Percentiles rank a stretch among this genome's conserved stretches.
phyloP scores from a whole-genome alignment of 257 asterid species.

The Fraxinus cuspidata region DNA sequence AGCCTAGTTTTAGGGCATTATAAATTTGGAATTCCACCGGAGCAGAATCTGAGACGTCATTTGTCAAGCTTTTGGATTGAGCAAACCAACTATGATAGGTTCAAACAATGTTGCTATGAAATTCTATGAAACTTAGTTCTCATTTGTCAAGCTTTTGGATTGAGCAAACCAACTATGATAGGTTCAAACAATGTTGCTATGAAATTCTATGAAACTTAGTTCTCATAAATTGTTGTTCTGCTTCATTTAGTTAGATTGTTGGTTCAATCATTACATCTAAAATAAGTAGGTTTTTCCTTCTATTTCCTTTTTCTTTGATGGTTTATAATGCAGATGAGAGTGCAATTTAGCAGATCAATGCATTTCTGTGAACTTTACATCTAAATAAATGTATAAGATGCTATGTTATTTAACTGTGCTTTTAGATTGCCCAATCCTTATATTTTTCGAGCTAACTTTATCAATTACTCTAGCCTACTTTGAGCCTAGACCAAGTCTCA shows the following conservation, averaged over 20 bases:
- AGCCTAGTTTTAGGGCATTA: neutral
- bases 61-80: neutral
- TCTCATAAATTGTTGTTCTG: neutral
- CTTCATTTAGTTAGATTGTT: neutral
- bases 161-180: neutral
- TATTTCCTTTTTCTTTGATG: neutral
- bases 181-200: no score
- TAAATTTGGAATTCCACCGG: neutral
- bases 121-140: neutral
- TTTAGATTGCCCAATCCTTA: neutral
- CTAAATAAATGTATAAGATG: neutral
- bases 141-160: neutral
- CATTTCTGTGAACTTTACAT: neutral
- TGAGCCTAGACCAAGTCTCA: neutral
- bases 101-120: neutral
- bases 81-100: neutral
- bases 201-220: neutral
- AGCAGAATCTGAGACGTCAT: neutral
- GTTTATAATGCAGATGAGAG: constrained; percentile 1
- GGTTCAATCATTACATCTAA: neutral
- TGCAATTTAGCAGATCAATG: neutral
- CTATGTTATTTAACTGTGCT: neutral
- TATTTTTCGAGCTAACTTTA: neutral
- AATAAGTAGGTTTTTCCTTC: neutral
- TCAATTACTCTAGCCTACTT: neutral